Evolutionary conservation across 495 filamentous ascomycete genomes (phyloP).

Genomic region (Rhypophila decipiens): DNA sequence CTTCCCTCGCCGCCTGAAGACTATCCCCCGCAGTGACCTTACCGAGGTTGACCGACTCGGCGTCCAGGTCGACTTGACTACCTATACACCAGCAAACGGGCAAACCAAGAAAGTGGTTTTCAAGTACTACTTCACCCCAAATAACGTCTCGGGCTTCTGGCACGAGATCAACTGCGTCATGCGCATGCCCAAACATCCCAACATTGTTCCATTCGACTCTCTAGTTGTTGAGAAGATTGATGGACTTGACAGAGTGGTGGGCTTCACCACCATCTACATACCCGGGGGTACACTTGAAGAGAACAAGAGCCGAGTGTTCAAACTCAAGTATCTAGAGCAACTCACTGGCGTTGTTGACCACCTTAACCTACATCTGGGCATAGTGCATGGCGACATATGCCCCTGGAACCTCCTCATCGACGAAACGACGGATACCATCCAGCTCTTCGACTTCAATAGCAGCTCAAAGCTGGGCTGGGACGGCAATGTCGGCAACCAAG

Average conservation of each 20-base stretch:
- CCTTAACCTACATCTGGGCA: conserved; percentile 3
- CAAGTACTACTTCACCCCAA: conserved; percentile 11
- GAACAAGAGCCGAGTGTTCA: conserved; percentile 18
- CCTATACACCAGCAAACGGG: not conserved
- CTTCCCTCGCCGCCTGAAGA: not conserved
- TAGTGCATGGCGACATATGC: conserved; percentile 4
- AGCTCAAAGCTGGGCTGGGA: conserved; percentile 4
- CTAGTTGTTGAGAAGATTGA: conserved; percentile 26
- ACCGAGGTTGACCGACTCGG: conserved; percentile 6
- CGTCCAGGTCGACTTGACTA: conserved; percentile 1
- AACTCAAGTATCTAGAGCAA: conserved; percentile 31
- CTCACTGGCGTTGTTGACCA: conserved; percentile 17
- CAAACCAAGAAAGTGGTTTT: conserved; percentile 5
- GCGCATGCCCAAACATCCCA: conserved; percentile 26
- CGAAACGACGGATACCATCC: conserved; percentile 1
- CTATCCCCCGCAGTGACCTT: conserved; percentile 3
- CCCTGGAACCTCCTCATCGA: conserved; percentile 6
- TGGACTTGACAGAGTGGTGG: conserved; percentile 24
- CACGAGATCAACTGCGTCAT: conserved; percentile 30
- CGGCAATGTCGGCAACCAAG: conserved; percentile 3
- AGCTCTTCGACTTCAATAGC: conserved; percentile 10
- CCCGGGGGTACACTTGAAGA: conserved; percentile 24
- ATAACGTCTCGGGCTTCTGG: conserved; percentile 19
- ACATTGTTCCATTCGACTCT: conserved; percentile 29
- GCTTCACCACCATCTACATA: conserved; percentile 32